Base-by-base conservation (phyloP, 345 rosid genomes). In the Dipteronia sinensis region DNA sequence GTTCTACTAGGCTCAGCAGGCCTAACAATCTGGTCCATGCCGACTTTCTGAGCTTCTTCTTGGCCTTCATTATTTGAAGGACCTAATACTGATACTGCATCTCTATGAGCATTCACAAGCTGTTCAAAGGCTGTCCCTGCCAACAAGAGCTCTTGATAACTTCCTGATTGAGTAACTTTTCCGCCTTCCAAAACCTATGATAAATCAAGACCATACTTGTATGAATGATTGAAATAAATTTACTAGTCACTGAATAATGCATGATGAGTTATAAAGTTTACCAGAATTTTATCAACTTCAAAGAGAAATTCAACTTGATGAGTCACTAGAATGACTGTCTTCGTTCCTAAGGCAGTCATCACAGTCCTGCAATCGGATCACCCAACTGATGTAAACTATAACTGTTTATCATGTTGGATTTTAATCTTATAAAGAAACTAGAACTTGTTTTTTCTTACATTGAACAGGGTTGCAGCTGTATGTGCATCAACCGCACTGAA, bases 301-400 rank as follows among this genome's bases (percentile, higher is more conserved):
- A 95, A 81, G 72, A 92, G 98, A 79, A 88, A 94, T 59, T 94
- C 98, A 67, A 94, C 95, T 88, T 89, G 98, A 76, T 92, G 98
- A 76, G 98, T 90, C 67, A 92, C 97, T 13, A 94, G 81, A 77
- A 94, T 75, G 71, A 90, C 93, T 27, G 91, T 92, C 84, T 94
- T 94, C 31, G 82, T 82, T 62, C 51, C 78, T 16, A 94, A 72
- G 6, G 89, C 85, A 17, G 76, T 78, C 90, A 87, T 88, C 61
- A 94, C 94, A 94, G 31, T 92, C 94, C 97, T 92, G 91, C 80
- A 86, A 74, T 49, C 79, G 69, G 13, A 82, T 16, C 29, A 49
- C 11, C 66, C 56, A 63, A 38, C 38, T 53, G 59, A 38, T 27
- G 23, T 29, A 65, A 58, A 51, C 49, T 22, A 72, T 42, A 40